phyloP scores from a whole-genome alignment of 208 protist species.

The Crithidia acanthocephali region DNA sequence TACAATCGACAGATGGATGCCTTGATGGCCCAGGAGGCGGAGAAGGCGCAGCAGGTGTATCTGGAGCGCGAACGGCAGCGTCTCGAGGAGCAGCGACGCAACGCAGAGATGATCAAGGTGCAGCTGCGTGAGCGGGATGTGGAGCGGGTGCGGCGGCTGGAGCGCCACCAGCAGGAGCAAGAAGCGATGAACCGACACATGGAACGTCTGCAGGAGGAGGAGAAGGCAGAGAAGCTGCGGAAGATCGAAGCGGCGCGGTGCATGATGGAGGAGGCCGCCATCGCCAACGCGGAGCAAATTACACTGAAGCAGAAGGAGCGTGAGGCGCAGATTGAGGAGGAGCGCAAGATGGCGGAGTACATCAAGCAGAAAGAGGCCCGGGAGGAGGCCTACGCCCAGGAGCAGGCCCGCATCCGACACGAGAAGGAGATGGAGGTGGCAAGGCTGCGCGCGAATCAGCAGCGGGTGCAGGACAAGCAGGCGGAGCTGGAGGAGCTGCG shows the following conservation, averaged over 20 bases:
- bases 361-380: slow-evolving; percentile 82
- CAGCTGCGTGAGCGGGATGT: slow-evolving; percentile 92
- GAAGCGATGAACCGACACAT: slow-evolving; percentile 94
- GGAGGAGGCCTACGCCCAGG: slow-evolving; percentile 87
- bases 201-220: slow-evolving; percentile 86
- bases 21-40: slow-evolving; percentile 86
- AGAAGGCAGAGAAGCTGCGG: slow-evolving; percentile 83
- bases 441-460: slow-evolving; percentile 84
- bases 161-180: slow-evolving; percentile 93
- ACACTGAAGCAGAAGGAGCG: slow-evolving; percentile 82
- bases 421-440: slow-evolving; percentile 94
- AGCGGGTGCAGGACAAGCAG: slow-evolving; percentile 92
- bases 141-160: slow-evolving; percentile 87
- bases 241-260: slow-evolving; percentile 72
- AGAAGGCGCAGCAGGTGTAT: slow-evolving; percentile 89
- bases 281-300: slow-evolving; percentile 95
- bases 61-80: slow-evolving; percentile 89
- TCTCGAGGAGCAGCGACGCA: slow-evolving; percentile 80
- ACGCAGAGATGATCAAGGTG: slow-evolving; percentile 83
- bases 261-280: slow-evolving; percentile 92
- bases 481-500: slow-evolving; percentile 93
- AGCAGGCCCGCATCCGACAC: slow-evolving; percentile 77
- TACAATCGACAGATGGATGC: slow-evolving; percentile 82
- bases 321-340: slow-evolving; percentile 85
- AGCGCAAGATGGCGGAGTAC: slow-evolving; percentile 89